phyloP scores from a whole-genome alignment of 1,139 yeast species.

The Meyerozyma elateridarum region DNA sequence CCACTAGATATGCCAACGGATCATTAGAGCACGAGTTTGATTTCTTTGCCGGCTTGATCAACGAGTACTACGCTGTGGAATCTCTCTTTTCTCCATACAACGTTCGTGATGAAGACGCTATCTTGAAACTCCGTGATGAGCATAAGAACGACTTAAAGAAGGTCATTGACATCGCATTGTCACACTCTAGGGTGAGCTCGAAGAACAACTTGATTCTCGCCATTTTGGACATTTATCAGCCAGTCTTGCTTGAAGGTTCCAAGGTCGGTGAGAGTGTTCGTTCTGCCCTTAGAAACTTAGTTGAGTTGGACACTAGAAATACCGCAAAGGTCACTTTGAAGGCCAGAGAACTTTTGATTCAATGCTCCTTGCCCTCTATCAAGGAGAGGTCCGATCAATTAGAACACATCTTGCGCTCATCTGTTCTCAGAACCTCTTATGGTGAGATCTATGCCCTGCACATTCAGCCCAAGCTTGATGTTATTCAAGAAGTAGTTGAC shows the following conservation, averaged over 20 bases:
- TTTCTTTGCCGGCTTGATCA: conserved; percentile 65
- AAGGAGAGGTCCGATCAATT: conserved; percentile 95
- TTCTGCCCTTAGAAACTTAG: conserved; percentile 68
- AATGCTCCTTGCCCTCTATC: conserved; percentile 93
- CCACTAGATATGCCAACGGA: conserved; percentile 69
- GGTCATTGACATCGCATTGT: conserved; percentile 70
- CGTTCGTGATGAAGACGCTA: conserved; percentile 79
- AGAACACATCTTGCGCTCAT: conserved; percentile 88
- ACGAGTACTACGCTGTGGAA: conserved; percentile 75
- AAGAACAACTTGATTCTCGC: conserved; percentile 88
- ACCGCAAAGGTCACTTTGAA: conserved; percentile 94
- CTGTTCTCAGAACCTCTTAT: conserved; percentile 84
- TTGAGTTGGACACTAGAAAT: conserved; percentile 82
- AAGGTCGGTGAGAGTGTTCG: conserved; percentile 68
- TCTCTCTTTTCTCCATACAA: conserved; percentile 69
- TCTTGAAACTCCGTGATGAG: conserved; percentile 81
- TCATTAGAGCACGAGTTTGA: conserved; percentile 77
- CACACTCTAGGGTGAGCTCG: conserved; percentile 91
- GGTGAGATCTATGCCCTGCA: conserved; percentile 79
- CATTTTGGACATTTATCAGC: conserved; percentile 75
- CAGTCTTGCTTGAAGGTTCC: conserved; percentile 62
- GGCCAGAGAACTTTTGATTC: conserved; percentile 93
- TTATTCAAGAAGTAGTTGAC: conserved; percentile 87
- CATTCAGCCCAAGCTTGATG: conserved; percentile 74
- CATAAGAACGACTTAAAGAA: conserved; percentile 68